phyloP scores from a whole-genome alignment of 2,329 filamentous ascomycete genomes.

The Arthrobotrys sinensis region DNA sequence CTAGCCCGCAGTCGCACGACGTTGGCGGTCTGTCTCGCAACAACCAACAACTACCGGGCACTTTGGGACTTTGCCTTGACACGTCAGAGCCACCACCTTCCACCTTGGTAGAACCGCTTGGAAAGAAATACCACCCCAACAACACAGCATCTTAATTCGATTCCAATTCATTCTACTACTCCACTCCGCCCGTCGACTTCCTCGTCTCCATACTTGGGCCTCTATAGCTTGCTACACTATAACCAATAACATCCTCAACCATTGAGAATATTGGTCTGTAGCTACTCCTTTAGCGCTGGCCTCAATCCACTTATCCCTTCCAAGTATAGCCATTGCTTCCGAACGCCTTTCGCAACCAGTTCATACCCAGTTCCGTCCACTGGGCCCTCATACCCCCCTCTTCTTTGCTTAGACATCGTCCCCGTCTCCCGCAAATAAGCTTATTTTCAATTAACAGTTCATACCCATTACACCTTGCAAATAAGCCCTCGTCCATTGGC shows the following conservation, averaged over 20 bases:
- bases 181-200: slow-evolving; percentile 33
- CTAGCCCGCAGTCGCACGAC: slow-evolving; percentile 16
- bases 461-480: slow-evolving; percentile 34
- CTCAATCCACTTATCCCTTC: slow-evolving; percentile 49
- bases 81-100: slow-evolving; percentile 55
- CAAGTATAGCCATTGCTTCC: slow-evolving; percentile 57
- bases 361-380: slow-evolving; percentile 8
- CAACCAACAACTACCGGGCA: slow-evolving; percentile 38
- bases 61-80: slow-evolving; percentile 23
- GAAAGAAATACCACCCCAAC: slow-evolving; percentile 42
- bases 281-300: slow-evolving; percentile 48
- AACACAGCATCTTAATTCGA: slow-evolving; percentile 35
- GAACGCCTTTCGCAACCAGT: slow-evolving; percentile 45
- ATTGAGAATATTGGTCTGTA: slow-evolving; percentile 47
- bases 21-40: neutral
- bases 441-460: slow-evolving; percentile 38
- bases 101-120: slow-evolving; percentile 37
- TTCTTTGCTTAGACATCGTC: slow-evolving; percentile 3
- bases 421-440: slow-evolving; percentile 40
- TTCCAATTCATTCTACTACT: neutral
- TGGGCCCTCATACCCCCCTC: slow-evolving; percentile 34
- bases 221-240: slow-evolving; percentile 35
- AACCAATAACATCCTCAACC: slow-evolving; percentile 44
- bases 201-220: slow-evolving; percentile 45
- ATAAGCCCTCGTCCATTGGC: slow-evolving; percentile 48